A percentile compares a stretch with the other conserved stretches of the same genome.
Conservation (phyloP, 2,329 filamentous ascomycete species). For the Clonostachys solani region DNA sequence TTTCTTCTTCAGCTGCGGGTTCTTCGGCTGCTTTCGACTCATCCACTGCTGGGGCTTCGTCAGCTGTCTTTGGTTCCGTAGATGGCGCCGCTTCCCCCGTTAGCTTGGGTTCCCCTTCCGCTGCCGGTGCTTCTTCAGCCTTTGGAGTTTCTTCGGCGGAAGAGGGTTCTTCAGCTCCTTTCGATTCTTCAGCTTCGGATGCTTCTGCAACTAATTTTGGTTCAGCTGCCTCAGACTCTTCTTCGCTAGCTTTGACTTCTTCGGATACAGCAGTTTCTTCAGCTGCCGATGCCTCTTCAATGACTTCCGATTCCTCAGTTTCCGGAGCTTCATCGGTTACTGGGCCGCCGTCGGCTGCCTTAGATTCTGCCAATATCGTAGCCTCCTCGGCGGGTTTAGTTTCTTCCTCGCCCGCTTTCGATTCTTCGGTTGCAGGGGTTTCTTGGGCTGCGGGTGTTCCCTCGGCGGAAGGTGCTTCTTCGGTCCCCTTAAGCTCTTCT, state of each 20-base stretch:
- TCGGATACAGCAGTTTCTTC: neutral
- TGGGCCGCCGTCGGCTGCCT: neutral
- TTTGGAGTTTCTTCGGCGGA: neutral
- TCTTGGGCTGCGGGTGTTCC: neutral
- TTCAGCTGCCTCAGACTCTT: neutral
- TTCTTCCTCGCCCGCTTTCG: too few relatives aligned
- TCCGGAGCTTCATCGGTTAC: neutral
- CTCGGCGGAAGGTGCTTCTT: neutral
- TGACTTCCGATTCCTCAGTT: too few relatives aligned
- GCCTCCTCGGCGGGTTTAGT: neutral
- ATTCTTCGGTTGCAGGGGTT: too few relatives aligned
- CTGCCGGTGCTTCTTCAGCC: neutral
- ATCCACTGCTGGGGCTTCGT: neutral
- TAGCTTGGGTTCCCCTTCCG: neutral
- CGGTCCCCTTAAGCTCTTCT: neutral
- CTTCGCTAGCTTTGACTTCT: neutral
- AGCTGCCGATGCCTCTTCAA: neutral
- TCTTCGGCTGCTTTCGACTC: neutral
- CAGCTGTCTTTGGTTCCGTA: neutral
- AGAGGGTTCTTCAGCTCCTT: neutral
- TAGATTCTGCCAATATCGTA: neutral
- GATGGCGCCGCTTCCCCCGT: neutral
- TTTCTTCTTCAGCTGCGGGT: neutral
- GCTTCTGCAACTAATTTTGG: neutral
- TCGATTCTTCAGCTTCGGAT: neutral